Conservation (phyloP, 345 rosid genomes). For the Gynandropsis gynandra region DNA sequence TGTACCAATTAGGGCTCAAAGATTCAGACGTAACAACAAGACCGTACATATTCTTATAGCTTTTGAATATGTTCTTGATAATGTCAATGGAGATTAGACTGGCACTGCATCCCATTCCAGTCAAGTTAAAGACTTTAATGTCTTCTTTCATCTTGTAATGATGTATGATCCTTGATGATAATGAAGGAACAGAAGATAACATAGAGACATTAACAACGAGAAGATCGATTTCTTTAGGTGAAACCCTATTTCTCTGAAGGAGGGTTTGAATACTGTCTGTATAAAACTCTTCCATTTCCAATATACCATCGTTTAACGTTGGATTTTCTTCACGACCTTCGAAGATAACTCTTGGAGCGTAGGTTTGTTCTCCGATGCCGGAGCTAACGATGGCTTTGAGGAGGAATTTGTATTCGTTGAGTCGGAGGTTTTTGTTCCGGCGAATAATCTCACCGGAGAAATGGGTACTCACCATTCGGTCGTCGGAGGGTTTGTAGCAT, state of each 20-base stretch:
- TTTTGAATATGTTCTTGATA: constrained; percentile 48
- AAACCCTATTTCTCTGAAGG: constrained; percentile 39
- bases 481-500: constrained; percentile 51
- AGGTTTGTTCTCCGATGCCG: constrained; percentile 71
- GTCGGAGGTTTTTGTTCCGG: constrained; percentile 46
- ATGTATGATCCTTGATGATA: constrained; percentile 53
- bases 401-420: constrained; percentile 54
- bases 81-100: constrained; percentile 49
- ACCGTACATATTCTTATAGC: constrained; percentile 38
- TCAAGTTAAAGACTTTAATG: constrained; percentile 51
- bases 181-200: constrained; percentile 48
- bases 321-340: constrained; percentile 45
- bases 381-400: constrained; percentile 48
- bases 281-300: constrained; percentile 50
- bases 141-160: constrained; percentile 60
- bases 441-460: constrained; percentile 32
- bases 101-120: constrained; percentile 73
- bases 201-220: constrained; percentile 59
- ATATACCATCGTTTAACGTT: constrained; percentile 29
- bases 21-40: constrained; percentile 67
- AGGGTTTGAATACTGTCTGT: constrained; percentile 41
- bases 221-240: constrained; percentile 48
- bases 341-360: constrained; percentile 42
- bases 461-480: constrained; percentile 42
- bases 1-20: constrained; percentile 59